Conservation (phyloP, 202 grass and related monocot species). For the Alloteropsis angusta region DNA sequence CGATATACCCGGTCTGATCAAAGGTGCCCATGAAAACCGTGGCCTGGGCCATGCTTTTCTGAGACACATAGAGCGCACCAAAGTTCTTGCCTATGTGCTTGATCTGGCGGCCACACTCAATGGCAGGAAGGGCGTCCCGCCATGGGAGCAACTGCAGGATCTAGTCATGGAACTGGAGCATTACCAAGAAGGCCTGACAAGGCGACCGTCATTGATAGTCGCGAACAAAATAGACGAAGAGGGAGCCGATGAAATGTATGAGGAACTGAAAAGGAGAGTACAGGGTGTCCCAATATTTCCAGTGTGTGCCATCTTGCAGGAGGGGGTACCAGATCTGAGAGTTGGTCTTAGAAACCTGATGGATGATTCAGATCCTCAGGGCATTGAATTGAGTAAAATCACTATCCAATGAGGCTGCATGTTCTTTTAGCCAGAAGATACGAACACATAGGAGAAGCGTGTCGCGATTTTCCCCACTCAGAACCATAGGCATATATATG, state of each 20-base stretch:
- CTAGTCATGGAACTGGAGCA: constrained; percentile 63
- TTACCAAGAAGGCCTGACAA: constrained; percentile 80
- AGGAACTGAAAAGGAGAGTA: constrained; percentile 66
- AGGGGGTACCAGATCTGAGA: constrained; percentile 73
- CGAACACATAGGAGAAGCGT: background rate
- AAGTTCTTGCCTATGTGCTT: constrained; percentile 74
- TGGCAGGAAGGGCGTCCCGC: constrained; percentile 58
- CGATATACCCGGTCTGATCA: constrained; percentile 86
- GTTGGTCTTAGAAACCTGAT: constrained; percentile 60
- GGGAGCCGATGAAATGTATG: constrained; percentile 41
- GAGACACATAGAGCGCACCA: constrained; percentile 93
- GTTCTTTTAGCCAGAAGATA: background rate
- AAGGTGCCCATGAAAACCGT: constrained; percentile 78
- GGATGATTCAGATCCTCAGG: constrained; percentile 44
- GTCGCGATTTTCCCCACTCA: background rate
- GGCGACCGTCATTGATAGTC: constrained; percentile 60
- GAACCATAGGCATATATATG: background rate
- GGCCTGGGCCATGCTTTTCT: constrained; percentile 93
- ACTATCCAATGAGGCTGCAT: constrained; percentile 22
- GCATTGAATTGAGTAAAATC: constrained; percentile 50
- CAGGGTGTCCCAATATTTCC: constrained; percentile 63
- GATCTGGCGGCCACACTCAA: constrained; percentile 63
- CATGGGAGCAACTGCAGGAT: constrained; percentile 81
- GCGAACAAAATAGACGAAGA: constrained; percentile 94
- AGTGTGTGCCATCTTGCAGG: constrained; percentile 72